Conservation (phyloP, 495 filamentous ascomycete species). For the Talaromyces borbonicus region DNA sequence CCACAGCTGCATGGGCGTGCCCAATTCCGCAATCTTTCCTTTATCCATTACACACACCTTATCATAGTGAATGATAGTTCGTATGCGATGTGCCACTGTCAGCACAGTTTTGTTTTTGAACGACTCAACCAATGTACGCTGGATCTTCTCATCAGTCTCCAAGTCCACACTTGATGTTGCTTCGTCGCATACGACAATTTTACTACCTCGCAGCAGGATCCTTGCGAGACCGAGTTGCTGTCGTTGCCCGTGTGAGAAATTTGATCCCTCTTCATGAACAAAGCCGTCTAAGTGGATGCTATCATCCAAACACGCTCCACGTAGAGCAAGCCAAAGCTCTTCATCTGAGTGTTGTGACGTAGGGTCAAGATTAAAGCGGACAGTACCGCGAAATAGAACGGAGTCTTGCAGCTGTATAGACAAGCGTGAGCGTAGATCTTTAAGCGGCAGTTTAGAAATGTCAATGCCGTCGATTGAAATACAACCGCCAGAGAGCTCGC, state of each 20-base stretch:
- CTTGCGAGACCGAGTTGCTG: constrained; percentile 17
- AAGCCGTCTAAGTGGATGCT: constrained; percentile 7
- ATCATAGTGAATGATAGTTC: constrained; percentile 69
- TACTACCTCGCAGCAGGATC: constrained; percentile 10
- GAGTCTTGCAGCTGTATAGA: constrained; percentile 18
- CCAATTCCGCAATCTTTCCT: constrained; percentile 56
- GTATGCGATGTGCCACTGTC: constrained; percentile 67
- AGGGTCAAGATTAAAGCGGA: constrained; percentile 18
- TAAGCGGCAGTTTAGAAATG: constrained; percentile 10
- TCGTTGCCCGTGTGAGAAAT: constrained; percentile 18
- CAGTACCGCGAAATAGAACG: constrained; percentile 15
- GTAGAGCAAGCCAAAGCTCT: constrained; percentile 12
- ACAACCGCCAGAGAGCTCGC: constrained; percentile 11
- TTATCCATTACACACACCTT: constrained; percentile 63
- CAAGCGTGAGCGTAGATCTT: constrained; percentile 12
- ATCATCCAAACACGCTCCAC: neutral
- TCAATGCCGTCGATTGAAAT: constrained; percentile 17
- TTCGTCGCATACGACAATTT: constrained; percentile 55
- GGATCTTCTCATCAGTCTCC: constrained; percentile 63
- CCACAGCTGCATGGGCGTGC: constrained; percentile 46
- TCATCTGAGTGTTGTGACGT: constrained; percentile 13
- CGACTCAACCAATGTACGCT: constrained; percentile 61
- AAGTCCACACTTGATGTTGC: constrained; percentile 72
- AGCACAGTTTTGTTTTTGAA: constrained; percentile 43
- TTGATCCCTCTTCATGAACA: constrained; percentile 12